Evolutionary conservation across 441 rosid species (phyloP).

Genomic region (Pelargonium myrrhifolium): DNA sequence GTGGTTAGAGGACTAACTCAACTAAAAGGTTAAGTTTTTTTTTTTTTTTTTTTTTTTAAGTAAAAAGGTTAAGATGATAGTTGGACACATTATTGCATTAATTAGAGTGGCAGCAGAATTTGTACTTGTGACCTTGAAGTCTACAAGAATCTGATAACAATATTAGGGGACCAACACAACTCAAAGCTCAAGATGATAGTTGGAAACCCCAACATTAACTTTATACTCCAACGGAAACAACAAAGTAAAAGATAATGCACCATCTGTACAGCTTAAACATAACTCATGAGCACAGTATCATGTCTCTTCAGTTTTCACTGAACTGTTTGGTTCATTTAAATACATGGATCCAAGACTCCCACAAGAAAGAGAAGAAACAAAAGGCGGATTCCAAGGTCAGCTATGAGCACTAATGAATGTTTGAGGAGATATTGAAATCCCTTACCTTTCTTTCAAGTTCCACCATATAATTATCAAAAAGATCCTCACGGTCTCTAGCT

Average conservation of each 20-base stretch:
- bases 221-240: background rate
- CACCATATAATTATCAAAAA: conserved; percentile 73
- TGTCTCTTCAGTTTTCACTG: background rate
- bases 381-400: background rate
- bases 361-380: background rate
- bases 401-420: background rate
- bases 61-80: no score
- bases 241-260: background rate
- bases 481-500: conserved; percentile 81
- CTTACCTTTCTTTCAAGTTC: conserved; percentile 91
- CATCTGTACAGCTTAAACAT: background rate
- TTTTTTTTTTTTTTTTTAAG: no score
- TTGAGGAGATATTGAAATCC: conserved; percentile 4
- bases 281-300: background rate
- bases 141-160: no score
- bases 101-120: no score
- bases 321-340: background rate
- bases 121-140: no score
- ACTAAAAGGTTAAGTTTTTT: no score
- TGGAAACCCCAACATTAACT: no score
- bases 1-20: no score
- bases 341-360: background rate
- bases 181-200: no score
- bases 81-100: no score
- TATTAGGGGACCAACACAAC: no score